Evolutionary conservation across 2,329 filamentous ascomycete species (phyloP), one percentile per base, ranked within the genome.

Genomic region (Zasmidium citrigriseum): DNA sequence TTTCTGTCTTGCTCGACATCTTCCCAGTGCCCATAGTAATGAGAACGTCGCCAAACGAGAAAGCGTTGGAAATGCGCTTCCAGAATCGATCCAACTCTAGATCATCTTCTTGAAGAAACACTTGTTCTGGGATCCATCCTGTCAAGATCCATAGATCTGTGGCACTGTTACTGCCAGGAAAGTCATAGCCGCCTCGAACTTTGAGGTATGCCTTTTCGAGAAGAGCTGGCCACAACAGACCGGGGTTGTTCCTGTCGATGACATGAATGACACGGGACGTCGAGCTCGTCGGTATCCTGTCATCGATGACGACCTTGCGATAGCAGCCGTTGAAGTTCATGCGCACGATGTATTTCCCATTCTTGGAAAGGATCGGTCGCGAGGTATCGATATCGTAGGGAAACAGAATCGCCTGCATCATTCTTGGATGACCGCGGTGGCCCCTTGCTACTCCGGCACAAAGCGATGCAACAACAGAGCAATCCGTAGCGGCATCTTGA

Each of bases 131-230:
- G 51, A 99, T 92, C 95, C 95, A 99, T 25, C 95, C 93, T 0
- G 90, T 96, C 55, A 99, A 76, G 1, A 96, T 89, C 86, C 91
- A 96, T 3, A 99, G 77, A 74, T 99, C 95, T 2, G 93, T 98
- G 11, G 91, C 93, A 0, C 93, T 98, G 73, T 98, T 98, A 70
- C 95, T 98, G 7, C 95, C 95, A 0, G 95, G 93, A 65, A 99
- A 99, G 70, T 99, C 93, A 72, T 99, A 99, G 29, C 95, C 95
- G 24, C 95, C 95, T 56, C 93, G 86, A 11, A 98, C 86, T 77
- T 98, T 99, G 1, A 99, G 80, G 67, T 99, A 99, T 0, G 95
- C 95, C 72, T 99, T 99, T 72, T 99, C 95, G 16, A 98, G 79
- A 3, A 99, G 80, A 1, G 93, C 92, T 4, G 95, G 95, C 92